Percentiles rank a stretch among this genome's conserved stretches.
phyloP scores from a whole-genome alignment of 2,329 filamentous ascomycete genomes.

The Metarhizium anisopliae region DNA sequence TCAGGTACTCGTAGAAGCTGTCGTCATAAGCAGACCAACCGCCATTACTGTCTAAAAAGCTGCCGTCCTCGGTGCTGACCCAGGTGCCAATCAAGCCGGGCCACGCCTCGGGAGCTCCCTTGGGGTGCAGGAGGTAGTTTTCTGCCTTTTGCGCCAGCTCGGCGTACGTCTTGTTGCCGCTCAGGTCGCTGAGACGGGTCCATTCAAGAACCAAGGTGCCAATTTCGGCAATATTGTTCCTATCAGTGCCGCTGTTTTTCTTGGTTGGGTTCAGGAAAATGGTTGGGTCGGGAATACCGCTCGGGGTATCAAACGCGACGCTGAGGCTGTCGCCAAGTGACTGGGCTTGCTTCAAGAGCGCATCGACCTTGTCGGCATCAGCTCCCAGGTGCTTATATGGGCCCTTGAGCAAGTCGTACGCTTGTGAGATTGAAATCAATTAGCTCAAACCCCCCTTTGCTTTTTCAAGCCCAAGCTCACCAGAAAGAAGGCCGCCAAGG shows the following conservation, averaged over 20 bases:
- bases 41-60: constrained; percentile 57
- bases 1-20: constrained; percentile 81
- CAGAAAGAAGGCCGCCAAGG: constrained; percentile 70
- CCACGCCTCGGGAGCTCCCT: constrained; percentile 54
- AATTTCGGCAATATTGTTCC: constrained; percentile 66
- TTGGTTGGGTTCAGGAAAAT: constrained; percentile 49
- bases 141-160: constrained; percentile 58
- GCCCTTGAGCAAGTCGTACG: constrained; percentile 63
- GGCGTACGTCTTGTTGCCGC: constrained; percentile 57
- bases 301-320: constrained; percentile 68
- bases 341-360: constrained; percentile 57
- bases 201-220: constrained; percentile 79
- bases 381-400: constrained; percentile 45
- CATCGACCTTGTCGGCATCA: constrained; percentile 38
- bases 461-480: constrained; percentile 23
- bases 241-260: constrained; percentile 36
- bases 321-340: constrained; percentile 64
- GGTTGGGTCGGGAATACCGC: constrained; percentile 64
- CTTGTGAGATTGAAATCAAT: constrained; percentile 19
- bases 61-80: constrained; percentile 55
- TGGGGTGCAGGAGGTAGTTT: constrained; percentile 58
- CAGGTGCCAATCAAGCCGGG: constrained; percentile 66
- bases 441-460: neutral
- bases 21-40: constrained; percentile 73
- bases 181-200: constrained; percentile 70